Evolutionary conservation across 106 monocot species (phyloP).

Genomic region (Dendrobium catenatum): DNA sequence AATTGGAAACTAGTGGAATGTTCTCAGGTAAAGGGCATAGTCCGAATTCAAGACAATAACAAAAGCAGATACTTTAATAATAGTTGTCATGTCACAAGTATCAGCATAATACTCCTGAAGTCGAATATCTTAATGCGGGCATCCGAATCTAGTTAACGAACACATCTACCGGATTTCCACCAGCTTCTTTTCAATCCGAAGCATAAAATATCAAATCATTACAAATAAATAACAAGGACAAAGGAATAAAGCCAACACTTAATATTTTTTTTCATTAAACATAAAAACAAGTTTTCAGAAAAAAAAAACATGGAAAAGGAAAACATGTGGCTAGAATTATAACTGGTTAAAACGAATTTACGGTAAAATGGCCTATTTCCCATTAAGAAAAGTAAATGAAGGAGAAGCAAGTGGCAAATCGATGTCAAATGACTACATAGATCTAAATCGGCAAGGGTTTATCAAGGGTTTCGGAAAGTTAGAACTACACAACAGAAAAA

Average conservation of each 20-base stretch:
- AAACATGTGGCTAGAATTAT: neutral
- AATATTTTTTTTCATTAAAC: neutral
- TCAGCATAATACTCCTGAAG: neutral
- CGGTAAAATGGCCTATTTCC: neutral
- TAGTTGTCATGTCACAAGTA: neutral
- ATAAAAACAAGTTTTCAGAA: neutral
- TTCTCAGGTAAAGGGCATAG: neutral
- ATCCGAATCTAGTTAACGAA: constrained; percentile 2
- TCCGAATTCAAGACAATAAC: neutral
- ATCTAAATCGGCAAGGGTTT: neutral
- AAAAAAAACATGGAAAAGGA: neutral
- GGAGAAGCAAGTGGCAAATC: neutral
- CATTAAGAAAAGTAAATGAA: neutral
- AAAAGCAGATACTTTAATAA: neutral
- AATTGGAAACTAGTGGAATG: neutral
- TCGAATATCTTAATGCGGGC: neutral
- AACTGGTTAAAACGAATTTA: neutral
- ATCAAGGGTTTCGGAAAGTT: neutral
- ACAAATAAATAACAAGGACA: neutral
- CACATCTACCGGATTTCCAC: neutral
- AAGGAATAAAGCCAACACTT: neutral
- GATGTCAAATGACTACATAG: neutral
- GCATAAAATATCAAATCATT: neutral
- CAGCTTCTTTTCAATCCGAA: neutral
- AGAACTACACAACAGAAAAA: neutral